phyloP scores from a whole-genome alignment of 2,329 filamentous ascomycete genomes.

The Penicillium hordei region DNA sequence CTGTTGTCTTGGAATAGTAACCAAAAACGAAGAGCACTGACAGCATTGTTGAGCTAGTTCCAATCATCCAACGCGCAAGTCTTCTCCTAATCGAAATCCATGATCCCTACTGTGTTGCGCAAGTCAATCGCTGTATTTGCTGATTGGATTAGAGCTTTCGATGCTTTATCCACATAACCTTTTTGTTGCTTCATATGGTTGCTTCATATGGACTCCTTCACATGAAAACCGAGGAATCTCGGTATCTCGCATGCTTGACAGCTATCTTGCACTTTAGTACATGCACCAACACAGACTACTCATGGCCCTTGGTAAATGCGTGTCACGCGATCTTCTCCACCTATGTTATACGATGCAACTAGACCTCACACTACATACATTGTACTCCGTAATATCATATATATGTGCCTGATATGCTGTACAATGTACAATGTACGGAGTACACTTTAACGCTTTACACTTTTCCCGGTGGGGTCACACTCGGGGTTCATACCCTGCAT shows the following conservation, averaged over 20 bases:
- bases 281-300: not conserved
- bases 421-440: no score
- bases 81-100: constrained; percentile 7
- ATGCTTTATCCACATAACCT: constrained; percentile 7
- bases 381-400: not conserved
- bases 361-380: not conserved
- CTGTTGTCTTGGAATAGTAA: not conserved
- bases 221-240: constrained; percentile 20
- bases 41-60: not conserved
- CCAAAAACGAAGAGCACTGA: not conserved
- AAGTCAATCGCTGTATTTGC: not conserved
- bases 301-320: not conserved
- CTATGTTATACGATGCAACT: not conserved
- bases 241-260: constrained; percentile 26
- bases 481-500: constrained; percentile 18
- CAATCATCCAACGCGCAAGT: constrained; percentile 16
- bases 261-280: constrained; percentile 8
- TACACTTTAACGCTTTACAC: not conserved
- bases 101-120: constrained; percentile 17
- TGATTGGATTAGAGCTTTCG: constrained; percentile 13
- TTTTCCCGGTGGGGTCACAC: constrained; percentile 2
- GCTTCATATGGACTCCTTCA: constrained; percentile 10
- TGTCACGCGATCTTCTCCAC: constrained; percentile 1
- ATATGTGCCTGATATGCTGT: not conserved
- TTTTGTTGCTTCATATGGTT: not conserved